A percentile compares a stretch with the other conserved stretches of the same genome.
Evolutionary conservation across 192 early-diverging fungal species (phyloP).

Genomic region (Obelidium mucronatum): DNA sequence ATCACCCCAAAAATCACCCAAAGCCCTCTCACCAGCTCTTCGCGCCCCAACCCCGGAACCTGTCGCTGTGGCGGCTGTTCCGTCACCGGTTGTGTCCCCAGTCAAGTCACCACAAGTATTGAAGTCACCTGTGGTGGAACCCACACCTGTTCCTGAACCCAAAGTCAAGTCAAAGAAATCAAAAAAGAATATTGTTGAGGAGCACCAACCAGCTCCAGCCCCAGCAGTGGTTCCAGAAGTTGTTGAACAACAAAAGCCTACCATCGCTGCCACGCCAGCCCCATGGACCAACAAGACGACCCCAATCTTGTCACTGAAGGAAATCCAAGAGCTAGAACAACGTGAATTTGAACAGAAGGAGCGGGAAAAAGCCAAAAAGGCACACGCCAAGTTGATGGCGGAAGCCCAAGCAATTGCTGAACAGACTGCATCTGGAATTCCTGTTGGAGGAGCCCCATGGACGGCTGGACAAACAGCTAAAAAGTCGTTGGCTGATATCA

Average conservation of each 20-base stretch:
- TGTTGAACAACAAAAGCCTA: not conserved
- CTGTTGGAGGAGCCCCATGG: conserved; percentile 30
- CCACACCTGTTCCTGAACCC: not conserved
- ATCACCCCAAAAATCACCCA: not conserved
- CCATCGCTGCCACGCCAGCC: conserved; percentile 30
- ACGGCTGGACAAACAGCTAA: conserved; percentile 30
- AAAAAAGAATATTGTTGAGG: conserved; percentile 16
- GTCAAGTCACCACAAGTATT: not conserved
- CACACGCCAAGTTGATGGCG: conserved; percentile 45
- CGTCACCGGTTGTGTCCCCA: not conserved
- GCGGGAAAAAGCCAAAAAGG: conserved; percentile 40
- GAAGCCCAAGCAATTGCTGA: conserved; percentile 52
- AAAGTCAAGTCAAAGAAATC: conserved; percentile 24
- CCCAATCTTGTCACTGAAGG: conserved; percentile 56
- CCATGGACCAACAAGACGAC: conserved; percentile 22
- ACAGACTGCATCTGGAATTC: conserved; percentile 34
- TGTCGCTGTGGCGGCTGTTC: not conserved
- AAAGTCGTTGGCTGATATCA: conserved; percentile 55
- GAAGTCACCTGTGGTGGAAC: not conserved
- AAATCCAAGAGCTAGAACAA: conserved; percentile 60
- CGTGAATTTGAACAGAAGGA: conserved; percentile 38
- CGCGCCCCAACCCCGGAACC: not conserved
- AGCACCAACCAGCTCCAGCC: not conserved
- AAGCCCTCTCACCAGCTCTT: not conserved
- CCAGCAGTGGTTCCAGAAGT: not conserved